Percentiles rank a stretch among this genome's conserved stretches.
Evolutionary conservation across 768 basidiomycete genomes (phyloP).

Genomic region (Grammothele lineata): DNA sequence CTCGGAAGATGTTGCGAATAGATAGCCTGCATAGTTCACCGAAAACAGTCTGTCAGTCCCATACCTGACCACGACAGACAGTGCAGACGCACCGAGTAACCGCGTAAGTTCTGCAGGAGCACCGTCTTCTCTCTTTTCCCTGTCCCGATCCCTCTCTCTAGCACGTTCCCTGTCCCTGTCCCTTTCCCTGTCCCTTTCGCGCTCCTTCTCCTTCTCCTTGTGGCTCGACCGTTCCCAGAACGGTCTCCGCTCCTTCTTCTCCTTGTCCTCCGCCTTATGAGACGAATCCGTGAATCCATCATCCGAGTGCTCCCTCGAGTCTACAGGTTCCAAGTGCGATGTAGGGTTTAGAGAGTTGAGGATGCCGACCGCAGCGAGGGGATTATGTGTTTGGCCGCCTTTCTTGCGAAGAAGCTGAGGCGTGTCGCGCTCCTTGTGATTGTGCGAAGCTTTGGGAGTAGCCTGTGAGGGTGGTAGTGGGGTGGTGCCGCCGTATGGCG

Average conservation of each 20-base stretch:
- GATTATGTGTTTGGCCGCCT: slow-evolving; percentile 20
- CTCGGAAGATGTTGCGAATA: slow-evolving; percentile 76
- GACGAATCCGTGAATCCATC: slow-evolving; percentile 27
- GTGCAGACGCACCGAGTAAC: slow-evolving; percentile 55
- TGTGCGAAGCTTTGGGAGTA: background rate
- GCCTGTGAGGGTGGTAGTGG: background rate
- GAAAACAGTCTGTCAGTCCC: too few species aligned
- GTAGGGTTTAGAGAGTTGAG: slow-evolving; percentile 61
- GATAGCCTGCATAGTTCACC: slow-evolving; percentile 45
- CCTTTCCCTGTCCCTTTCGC: slow-evolving; percentile 32
- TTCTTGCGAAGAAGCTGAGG: slow-evolving; percentile 27
- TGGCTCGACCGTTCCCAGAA: slow-evolving; percentile 45
- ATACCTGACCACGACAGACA: too few species aligned
- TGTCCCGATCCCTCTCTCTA: slow-evolving; percentile 34
- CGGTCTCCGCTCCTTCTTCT: slow-evolving; percentile 49
- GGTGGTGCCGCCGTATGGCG: slow-evolving; percentile 4
- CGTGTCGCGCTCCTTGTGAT: slow-evolving; percentile 18
- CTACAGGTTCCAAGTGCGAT: slow-evolving; percentile 20
- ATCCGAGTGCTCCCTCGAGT: slow-evolving; percentile 26
- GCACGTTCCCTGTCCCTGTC: slow-evolving; percentile 35
- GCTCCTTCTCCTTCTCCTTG: slow-evolving; percentile 32
- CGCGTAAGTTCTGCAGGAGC: slow-evolving; percentile 53
- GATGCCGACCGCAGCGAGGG: slow-evolving; percentile 46
- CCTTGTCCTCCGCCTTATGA: slow-evolving; percentile 28
- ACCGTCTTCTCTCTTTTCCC: slow-evolving; percentile 40